Percentiles rank a stretch among this genome's conserved stretches.
phyloP scores from a whole-genome alignment of 768 basidiomycete species.

The Lactifluus volemus region DNA sequence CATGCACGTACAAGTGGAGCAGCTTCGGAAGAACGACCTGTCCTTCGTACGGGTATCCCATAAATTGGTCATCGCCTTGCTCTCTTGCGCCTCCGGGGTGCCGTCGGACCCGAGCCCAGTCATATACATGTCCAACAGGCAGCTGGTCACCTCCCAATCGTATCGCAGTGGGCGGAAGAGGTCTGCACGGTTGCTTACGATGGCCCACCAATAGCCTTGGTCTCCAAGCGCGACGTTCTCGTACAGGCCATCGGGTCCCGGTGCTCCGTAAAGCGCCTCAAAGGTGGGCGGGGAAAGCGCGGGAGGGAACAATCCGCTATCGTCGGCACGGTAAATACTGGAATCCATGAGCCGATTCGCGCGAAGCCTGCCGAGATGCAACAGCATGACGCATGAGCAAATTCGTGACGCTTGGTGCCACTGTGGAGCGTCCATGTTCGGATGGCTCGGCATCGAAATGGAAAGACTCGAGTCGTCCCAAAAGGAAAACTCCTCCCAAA shows the following conservation, averaged over 20 bases:
- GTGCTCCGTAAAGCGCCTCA: constrained; percentile 35
- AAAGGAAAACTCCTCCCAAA: constrained; percentile 35
- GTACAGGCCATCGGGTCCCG: constrained; percentile 31
- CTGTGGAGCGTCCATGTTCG: constrained; percentile 31
- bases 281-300: constrained; percentile 38
- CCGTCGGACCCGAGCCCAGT: constrained; percentile 36
- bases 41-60: constrained; percentile 36
- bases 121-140: constrained; percentile 38
- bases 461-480: constrained; percentile 30
- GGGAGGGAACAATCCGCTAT: constrained; percentile 21
- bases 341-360: constrained; percentile 41
- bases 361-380: constrained; percentile 39
- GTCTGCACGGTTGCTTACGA: constrained; percentile 35
- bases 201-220: constrained; percentile 48
- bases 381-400: constrained; percentile 46
- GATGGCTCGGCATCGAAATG: constrained; percentile 38
- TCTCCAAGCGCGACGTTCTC: constrained; percentile 41
- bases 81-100: constrained; percentile 30
- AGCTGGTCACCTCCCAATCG: constrained; percentile 43
- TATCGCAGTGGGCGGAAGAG: constrained; percentile 36
- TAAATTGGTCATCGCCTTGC: constrained; percentile 28
- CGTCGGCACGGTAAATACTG: constrained; percentile 28
- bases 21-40: constrained; percentile 37
- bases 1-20: constrained; percentile 38
- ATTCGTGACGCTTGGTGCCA: constrained; percentile 41